Conservation (phyloP, 768 basidiomycete genomes). For the Lentinula sp. region DNA sequence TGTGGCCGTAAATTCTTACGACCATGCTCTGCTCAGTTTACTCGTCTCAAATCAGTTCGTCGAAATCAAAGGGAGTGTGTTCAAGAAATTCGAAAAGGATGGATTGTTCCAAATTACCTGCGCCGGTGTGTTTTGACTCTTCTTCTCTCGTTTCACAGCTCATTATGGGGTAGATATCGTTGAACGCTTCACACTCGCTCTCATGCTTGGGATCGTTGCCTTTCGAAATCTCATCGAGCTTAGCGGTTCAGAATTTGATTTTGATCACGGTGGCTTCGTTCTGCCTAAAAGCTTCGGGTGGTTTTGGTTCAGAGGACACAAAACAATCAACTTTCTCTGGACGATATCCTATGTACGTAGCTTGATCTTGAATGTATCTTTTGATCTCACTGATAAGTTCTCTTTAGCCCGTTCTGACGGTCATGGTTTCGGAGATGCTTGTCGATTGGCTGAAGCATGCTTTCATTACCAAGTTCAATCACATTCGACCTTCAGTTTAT, state of each 20-base stretch:
- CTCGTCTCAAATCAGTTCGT: constrained; percentile 98
- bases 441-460: constrained; percentile 99
- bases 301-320: constrained; percentile 52
- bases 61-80: constrained; percentile 98
- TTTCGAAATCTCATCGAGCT: constrained; percentile 94
- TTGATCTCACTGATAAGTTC: background rate
- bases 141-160: background rate
- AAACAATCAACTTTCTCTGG: constrained; percentile 56
- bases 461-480: constrained; percentile 99
- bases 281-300: constrained; percentile 83
- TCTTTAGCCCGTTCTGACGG: constrained; percentile 81
- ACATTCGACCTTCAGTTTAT: constrained; percentile 92
- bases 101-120: constrained; percentile 98
- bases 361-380: background rate
- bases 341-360: constrained; percentile 81
- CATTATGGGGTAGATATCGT: constrained; percentile 69
- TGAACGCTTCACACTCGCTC: constrained; percentile 85
- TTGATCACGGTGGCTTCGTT: constrained; percentile 57
- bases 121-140: constrained; percentile 52
- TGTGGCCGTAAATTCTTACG: constrained; percentile 97
- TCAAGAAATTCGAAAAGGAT: constrained; percentile 99
- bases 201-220: constrained; percentile 90
- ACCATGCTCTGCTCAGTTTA: constrained; percentile 89
- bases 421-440: constrained; percentile 84
- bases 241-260: constrained; percentile 83